Evolutionary conservation across 1,284 basidiomycete species (phyloP), one percentile per base, ranked within the genome.

Genomic region (Cryptococcus hybrid): DNA sequence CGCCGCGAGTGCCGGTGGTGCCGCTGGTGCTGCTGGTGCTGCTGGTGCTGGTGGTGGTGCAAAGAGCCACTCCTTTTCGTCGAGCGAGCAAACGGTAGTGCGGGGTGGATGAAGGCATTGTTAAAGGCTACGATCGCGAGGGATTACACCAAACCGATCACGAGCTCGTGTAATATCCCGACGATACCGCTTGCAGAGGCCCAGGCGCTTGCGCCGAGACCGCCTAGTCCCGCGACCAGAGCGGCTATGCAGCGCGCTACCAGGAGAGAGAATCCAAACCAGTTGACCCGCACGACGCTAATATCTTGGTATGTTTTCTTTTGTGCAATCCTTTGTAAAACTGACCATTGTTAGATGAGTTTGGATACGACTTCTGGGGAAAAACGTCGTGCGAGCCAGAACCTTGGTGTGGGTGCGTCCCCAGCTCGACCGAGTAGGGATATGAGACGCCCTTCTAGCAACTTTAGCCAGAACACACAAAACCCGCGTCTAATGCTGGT

Each of bases 41-140:
- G n/a, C n/a, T n/a, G n/a, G 24, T 24, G 24, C 24, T 24, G 24
- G 24, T 24, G 47, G 47, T 24, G 47, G 47, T 18, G 89, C 92
- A 71, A 92, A 89, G 78, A 83, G 89, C 2, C 92, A 99, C 77
- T 90, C 81, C 73, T 99, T 99, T 78, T 90, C 89, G 63, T 89
- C 89, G 0, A 88, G 93, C 40, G 93, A 98, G 72, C 90, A 92
- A 73, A 74, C 80, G 4, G 78, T 86, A 43, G 84, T 97, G 49
- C 85, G 96, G 11, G 92, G 65, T 99, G 96, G 96, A 99, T 99
- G 95, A 99, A 99, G 81, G 91, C 92, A 8, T 85, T 99, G 67
- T 97, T 98, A 91, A 99, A 99, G 78, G 90, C 93, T 2, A 98
- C 95, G 4, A 99, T 99, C 69, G 88, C 86, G 13, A 82, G 96